A percentile compares a stretch with the other conserved stretches of the same genome.
These are phyloP conservation scores for Colletotrichum liriopes DNA, from an alignment of 2,329 filamentous ascomycete species.

Conservation along the genomic window DNA sequence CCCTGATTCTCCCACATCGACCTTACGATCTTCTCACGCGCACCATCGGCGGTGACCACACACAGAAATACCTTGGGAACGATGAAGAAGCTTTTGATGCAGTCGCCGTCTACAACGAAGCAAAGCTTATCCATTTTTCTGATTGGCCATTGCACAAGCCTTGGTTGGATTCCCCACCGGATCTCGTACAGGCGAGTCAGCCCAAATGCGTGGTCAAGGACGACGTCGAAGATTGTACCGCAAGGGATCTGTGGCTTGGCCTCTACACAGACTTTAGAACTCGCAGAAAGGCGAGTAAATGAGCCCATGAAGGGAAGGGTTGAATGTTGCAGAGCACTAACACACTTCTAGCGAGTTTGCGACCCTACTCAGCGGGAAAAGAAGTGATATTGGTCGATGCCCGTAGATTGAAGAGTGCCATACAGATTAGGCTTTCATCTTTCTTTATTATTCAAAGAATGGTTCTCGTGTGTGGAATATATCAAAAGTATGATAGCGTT, in stretches of 20 bases:
- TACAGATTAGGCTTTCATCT: neutral
- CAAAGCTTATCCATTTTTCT: constrained; percentile 68
- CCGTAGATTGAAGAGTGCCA: too few species aligned
- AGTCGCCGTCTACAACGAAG: constrained; percentile 65
- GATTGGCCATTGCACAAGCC: constrained; percentile 46
- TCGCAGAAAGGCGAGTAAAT: constrained; percentile 21
- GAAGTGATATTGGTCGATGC: neutral
- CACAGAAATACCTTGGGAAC: constrained; percentile 57
- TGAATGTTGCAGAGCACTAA: neutral
- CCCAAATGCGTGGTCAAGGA: constrained; percentile 26
- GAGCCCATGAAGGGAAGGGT: neutral
- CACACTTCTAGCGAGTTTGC: neutral
- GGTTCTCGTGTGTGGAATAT: rapidly evolving
- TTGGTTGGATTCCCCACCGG: constrained; percentile 37
- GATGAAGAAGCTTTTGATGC: constrained; percentile 70
- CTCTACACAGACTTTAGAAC: constrained; percentile 43
- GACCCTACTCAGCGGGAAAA: neutral
- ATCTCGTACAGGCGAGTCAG: constrained; percentile 19
- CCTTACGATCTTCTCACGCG: constrained; percentile 73
- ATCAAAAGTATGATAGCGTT: neutral
- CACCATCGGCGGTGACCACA: constrained; percentile 71
- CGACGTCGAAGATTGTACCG: constrained; percentile 32
- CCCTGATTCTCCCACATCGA: constrained; percentile 75
- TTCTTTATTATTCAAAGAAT: neutral
- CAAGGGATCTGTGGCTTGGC: constrained; percentile 38